Evolutionary conservation across 345 rosid species (phyloP).

Genomic region (Limnanthes douglasii): DNA sequence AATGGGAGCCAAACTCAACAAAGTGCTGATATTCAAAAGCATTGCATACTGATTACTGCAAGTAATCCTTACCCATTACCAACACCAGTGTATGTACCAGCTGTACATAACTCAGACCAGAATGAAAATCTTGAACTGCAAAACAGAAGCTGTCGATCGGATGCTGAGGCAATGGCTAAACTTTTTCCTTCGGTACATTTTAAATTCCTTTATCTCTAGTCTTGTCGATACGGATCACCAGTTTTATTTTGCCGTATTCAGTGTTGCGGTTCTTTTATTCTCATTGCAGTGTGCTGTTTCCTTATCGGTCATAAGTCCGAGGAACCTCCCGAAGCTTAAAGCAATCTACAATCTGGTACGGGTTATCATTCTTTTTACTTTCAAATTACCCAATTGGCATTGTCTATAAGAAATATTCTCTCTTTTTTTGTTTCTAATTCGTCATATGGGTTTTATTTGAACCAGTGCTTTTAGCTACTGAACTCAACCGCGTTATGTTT

Average conservation of each 20-base stretch:
- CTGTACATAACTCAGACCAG: conserved; percentile 44
- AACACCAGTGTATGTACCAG: conserved; percentile 83
- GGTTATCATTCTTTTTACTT: conserved; percentile 5
- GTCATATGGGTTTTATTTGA: too few species aligned
- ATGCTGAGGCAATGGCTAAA: conserved; percentile 84
- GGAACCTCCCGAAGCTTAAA: conserved; percentile 74
- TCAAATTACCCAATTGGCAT: background rate
- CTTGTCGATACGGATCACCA: conserved; percentile 3
- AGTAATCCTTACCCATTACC: conserved; percentile 88
- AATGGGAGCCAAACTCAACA: conserved; percentile 57
- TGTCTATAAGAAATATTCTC: too few species aligned
- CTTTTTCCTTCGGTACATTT: conserved; percentile 47
- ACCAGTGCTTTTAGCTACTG: too few species aligned
- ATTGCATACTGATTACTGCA: conserved; percentile 83
- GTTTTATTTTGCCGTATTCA: background rate
- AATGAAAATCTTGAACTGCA: conserved; percentile 43
- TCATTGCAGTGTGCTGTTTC: conserved; percentile 62
- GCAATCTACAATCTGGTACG: conserved; percentile 79
- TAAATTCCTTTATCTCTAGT: conserved; percentile 3
- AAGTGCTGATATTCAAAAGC: conserved; percentile 57
- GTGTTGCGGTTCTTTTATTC: conserved; percentile 15
- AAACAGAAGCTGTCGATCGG: conserved; percentile 55
- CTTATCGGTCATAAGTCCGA: conserved; percentile 81
- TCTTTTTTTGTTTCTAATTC: too few species aligned
- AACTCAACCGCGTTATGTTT: too few species aligned